These are phyloP conservation scores for Stemphylium beticola DNA, from an alignment of 2,329 filamentous ascomycete species.

Conservation along the genomic window DNA sequence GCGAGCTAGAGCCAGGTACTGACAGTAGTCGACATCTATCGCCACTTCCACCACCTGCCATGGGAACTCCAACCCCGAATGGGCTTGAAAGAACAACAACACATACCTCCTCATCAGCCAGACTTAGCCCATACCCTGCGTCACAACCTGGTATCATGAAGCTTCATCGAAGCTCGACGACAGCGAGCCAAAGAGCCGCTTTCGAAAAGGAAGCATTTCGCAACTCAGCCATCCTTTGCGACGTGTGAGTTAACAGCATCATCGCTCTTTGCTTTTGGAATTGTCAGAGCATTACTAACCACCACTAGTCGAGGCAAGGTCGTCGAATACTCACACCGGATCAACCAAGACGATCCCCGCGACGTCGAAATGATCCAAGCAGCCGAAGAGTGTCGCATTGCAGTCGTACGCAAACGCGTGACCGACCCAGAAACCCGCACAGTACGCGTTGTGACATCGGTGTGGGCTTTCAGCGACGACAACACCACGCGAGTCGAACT, in stretches of 20 bases:
- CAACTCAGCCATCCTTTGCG: slow-evolving; percentile 54
- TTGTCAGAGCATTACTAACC: neutral
- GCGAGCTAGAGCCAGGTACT: slow-evolving; percentile 16
- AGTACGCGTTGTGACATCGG: slow-evolving; percentile 50
- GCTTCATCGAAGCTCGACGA: slow-evolving; percentile 41
- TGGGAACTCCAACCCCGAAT: slow-evolving; percentile 21
- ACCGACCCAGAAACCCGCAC: slow-evolving; percentile 40
- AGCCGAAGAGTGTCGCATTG: slow-evolving; percentile 49
- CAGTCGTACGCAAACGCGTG: slow-evolving; percentile 53
- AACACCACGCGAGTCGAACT: slow-evolving; percentile 52
- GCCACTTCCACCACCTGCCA: slow-evolving; percentile 33
- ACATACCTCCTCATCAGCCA: slow-evolving; percentile 23
- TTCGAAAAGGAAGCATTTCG: slow-evolving; percentile 53
- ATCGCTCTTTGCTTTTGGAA: neutral
- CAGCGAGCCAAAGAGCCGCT: slow-evolving; percentile 38
- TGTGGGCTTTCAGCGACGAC: slow-evolving; percentile 55
- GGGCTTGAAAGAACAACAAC: slow-evolving; percentile 19
- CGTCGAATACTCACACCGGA: slow-evolving; percentile 51
- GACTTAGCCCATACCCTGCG: slow-evolving; percentile 27
- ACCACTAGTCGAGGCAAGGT: slow-evolving; percentile 42
- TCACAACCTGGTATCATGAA: slow-evolving; percentile 28
- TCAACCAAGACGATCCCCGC: slow-evolving; percentile 43
- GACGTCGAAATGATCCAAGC: slow-evolving; percentile 52
- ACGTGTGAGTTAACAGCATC: slow-evolving; percentile 42
- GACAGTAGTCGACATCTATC: slow-evolving; percentile 23